These are phyloP conservation scores for Fusarium torulosum DNA, from an alignment of 2,329 filamentous ascomycete genomes.

Conservation along the genomic window DNA sequence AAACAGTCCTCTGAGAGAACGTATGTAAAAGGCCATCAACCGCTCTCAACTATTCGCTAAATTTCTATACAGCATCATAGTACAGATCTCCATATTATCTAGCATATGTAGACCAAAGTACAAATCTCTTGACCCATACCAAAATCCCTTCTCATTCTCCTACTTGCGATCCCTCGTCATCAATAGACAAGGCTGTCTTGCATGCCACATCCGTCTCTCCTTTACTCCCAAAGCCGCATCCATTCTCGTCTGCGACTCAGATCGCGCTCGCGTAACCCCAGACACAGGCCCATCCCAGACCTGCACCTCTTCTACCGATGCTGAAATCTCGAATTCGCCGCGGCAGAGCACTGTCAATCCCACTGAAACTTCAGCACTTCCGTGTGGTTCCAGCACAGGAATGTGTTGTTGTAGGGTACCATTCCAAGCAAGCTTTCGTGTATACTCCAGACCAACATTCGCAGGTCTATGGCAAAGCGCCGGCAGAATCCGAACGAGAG, in stretches of 20 bases:
- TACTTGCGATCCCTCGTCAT: constrained; percentile 62
- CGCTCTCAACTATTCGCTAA: constrained; percentile 24
- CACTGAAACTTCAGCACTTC: constrained; percentile 71
- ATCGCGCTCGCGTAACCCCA: constrained; percentile 55
- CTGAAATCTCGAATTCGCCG: constrained; percentile 85
- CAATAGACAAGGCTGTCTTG: constrained; percentile 68
- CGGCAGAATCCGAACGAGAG: constrained; percentile 82
- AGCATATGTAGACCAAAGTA: constrained; percentile 11
- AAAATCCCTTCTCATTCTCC: constrained; percentile 23
- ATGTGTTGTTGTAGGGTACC: constrained; percentile 83
- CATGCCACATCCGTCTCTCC: constrained; percentile 75
- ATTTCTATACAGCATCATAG: constrained; percentile 26
- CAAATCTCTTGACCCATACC: background rate
- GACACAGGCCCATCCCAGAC: constrained; percentile 59
- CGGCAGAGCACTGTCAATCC: constrained; percentile 81
- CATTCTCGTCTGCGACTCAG: constrained; percentile 68
- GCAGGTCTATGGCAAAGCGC: constrained; percentile 79
- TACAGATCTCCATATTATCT: constrained; percentile 22
- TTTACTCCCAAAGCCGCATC: constrained; percentile 69
- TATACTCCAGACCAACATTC: constrained; percentile 81
- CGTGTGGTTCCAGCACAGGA: constrained; percentile 70
- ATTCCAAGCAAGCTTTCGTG: constrained; percentile 86
- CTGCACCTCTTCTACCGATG: constrained; percentile 83
- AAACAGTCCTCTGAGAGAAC: background rate
- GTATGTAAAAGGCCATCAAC: constrained; percentile 12